Conservation (phyloP, 129 eudicot genomes). For the Tagetes patula region DNA sequence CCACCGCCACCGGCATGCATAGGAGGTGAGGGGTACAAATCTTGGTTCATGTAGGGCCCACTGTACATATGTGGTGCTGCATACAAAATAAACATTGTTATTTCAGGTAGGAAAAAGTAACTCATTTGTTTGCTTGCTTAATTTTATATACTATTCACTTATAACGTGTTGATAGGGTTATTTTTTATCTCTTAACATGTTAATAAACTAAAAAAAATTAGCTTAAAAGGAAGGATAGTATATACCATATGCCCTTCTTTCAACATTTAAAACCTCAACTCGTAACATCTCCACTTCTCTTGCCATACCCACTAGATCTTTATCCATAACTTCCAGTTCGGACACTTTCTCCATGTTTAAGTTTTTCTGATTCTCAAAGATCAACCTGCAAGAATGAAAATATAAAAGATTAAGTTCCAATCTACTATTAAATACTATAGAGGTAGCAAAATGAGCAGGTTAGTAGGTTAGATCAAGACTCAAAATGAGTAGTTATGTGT, state of each 20-base stretch:
- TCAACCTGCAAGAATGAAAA: conserved; percentile 38
- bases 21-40: conserved; percentile 46
- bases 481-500: background rate
- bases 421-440: background rate
- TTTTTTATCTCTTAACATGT: background rate
- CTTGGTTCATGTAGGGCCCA: conserved; percentile 45
- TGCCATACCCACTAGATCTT: conserved; percentile 57
- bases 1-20: conserved; percentile 39
- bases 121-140: background rate
- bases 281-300: conserved; percentile 66
- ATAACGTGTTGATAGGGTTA: background rate
- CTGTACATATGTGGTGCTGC: conserved; percentile 46
- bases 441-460: conserved; percentile 8
- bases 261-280: conserved; percentile 55
- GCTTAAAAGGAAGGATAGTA: conserved; percentile 15
- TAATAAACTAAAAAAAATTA: background rate
- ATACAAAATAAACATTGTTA: conserved; percentile 17
- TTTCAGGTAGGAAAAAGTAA: background rate
- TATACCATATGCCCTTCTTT: conserved; percentile 67
- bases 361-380: conserved; percentile 68
- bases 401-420: conserved; percentile 9
- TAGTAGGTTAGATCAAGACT: background rate
- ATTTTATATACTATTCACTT: background rate
- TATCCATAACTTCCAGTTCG: conserved; percentile 68
- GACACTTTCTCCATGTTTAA: conserved; percentile 63